These are phyloP conservation scores for Cyberlindnera maritima DNA, from an alignment of 805 yeast genomes.

Conservation along the genomic window DNA sequence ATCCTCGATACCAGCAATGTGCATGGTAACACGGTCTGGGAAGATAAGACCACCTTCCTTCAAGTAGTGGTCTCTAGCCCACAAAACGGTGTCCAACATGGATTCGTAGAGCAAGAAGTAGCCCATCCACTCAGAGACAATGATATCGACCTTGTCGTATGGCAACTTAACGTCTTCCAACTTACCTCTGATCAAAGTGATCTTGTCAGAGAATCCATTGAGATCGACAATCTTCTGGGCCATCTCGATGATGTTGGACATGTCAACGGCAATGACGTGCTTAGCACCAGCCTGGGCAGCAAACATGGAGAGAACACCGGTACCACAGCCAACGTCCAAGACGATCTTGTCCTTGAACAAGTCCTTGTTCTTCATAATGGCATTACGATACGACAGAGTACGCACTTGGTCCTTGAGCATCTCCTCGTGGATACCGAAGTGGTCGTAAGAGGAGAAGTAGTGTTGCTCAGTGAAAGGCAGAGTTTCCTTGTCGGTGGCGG, in stretches of 20 bases:
- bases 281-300: slow-evolving; percentile 99
- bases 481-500: slow-evolving; percentile 66
- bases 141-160: slow-evolving; percentile 85
- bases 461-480: slow-evolving; percentile 82
- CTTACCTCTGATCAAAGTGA: slow-evolving; percentile 87
- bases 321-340: slow-evolving; percentile 98
- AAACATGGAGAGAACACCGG: slow-evolving; percentile 96
- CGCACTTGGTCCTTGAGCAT: slow-evolving; percentile 96
- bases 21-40: slow-evolving; percentile 91
- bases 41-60: slow-evolving; percentile 80
- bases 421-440: slow-evolving; percentile 97
- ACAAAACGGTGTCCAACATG: slow-evolving; percentile 93
- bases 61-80: slow-evolving; percentile 89
- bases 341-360: slow-evolving; percentile 91
- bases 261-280: slow-evolving; percentile 95
- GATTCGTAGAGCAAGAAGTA: slow-evolving; percentile 93
- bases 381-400: slow-evolving; percentile 87
- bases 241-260: slow-evolving; percentile 94
- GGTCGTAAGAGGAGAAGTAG: slow-evolving; percentile 93
- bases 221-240: slow-evolving; percentile 84
- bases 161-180: slow-evolving; percentile 91
- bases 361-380: slow-evolving; percentile 85
- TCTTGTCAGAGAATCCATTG: slow-evolving; percentile 82
- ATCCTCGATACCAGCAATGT: slow-evolving; percentile 90
- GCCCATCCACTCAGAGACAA: slow-evolving; percentile 99